A percentile compares a stretch with the other conserved stretches of the same genome.
phyloP scores from a whole-genome alignment of 2,329 filamentous ascomycete genomes.

The Neoascochyta sp. region DNA sequence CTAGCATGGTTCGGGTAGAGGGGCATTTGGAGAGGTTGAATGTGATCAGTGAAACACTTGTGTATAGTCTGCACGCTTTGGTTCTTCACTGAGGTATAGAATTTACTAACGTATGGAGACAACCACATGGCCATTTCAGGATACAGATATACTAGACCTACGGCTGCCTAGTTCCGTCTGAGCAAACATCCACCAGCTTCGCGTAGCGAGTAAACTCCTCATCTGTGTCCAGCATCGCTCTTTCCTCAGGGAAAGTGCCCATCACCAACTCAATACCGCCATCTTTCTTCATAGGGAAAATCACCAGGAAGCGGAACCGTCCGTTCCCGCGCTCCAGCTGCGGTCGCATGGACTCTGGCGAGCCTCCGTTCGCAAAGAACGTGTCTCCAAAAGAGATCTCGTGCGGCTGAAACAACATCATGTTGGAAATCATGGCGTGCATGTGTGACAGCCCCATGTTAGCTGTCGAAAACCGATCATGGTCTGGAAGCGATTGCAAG shows the following conservation, averaged over 20 bases:
- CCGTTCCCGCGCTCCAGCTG: constrained; percentile 22
- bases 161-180: no score
- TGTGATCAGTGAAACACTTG: no score
- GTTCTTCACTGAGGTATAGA: no score
- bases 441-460: constrained; percentile 23
- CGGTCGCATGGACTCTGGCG: constrained; percentile 23
- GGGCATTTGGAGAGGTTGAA: no score
- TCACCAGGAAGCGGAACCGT: constrained; percentile 24
- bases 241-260: constrained; percentile 40
- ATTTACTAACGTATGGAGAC: no score
- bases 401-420: constrained; percentile 18
- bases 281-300: constrained; percentile 25
- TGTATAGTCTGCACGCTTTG: no score
- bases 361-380: constrained; percentile 20
- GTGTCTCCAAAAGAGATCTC: constrained; percentile 17
- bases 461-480: constrained; percentile 13
- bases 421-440: constrained; percentile 25
- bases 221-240: constrained; percentile 44
- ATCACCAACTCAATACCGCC: constrained; percentile 16
- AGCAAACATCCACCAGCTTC: constrained; percentile 9
- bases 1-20: no score
- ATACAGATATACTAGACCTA: no score
- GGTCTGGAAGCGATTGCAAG: constrained; percentile 16
- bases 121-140: no score
- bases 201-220: constrained; percentile 42